Evolutionary conservation across 495 filamentous ascomycete genomes (phyloP), one percentile per base, ranked within the genome.

Genomic region (Tirmania nivea): DNA sequence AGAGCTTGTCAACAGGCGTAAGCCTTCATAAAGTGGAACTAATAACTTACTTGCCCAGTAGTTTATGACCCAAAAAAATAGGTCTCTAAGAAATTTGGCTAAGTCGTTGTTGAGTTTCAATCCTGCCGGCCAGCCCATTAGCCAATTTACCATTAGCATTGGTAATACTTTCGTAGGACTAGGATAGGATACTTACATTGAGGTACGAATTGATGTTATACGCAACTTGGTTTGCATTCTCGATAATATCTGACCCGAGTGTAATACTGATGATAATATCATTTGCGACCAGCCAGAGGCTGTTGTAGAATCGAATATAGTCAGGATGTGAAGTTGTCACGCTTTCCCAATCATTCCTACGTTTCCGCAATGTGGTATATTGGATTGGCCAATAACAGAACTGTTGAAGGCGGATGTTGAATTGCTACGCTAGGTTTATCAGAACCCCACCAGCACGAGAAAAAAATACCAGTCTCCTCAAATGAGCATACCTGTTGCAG

Each of bases 381-480:
- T 96, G 89, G 62, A 92, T 85, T 5, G 89, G 92, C 89, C 87
- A 96, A 65, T 96, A 99, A 68, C 90, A 96, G 66, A 96, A 96
- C 62, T 99, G 90, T 64, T 95, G 88, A 16, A 99, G 75, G 4
- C 90, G 84, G 59, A 99, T 95, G 68, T 99, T 90, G 35, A 96
- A 80, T 65, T 99, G 90, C 64, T 96, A 90, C n/a, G 90, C 92
- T 64, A 21, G 20, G 20, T 45, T 52, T 31, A 52, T 54, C 34
- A 57, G 52, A 53, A 35, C 9, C 17, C 51, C 10, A 10, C 36
- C 34, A 45, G 17, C 25, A 21, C 51, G 21, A 12, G 31, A 36
- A 48, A 34, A 50, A 19, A 37, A n/a, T 50, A 48, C 7, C 19
- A n/a, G 42, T 3, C 42, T 48, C 7, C 53, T 12, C 51, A 52